Conservation (phyloP, 768 basidiomycete species). For the Crassisporium funariophilum region DNA sequence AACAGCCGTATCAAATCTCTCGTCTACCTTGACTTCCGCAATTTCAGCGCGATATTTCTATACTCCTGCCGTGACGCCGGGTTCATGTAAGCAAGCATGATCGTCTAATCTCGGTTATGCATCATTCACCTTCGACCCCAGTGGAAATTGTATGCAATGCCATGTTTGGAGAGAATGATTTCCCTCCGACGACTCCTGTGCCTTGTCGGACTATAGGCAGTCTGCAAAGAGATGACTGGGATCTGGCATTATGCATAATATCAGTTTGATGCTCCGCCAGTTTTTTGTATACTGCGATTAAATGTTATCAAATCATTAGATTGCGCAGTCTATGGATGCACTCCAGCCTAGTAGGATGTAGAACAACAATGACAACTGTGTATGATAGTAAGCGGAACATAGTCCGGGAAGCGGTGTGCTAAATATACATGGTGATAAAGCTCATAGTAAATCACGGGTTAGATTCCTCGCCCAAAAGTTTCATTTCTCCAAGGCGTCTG, state of each 20-base stretch:
- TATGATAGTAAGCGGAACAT: too few relatives aligned
- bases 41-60: conserved; percentile 55
- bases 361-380: too few relatives aligned
- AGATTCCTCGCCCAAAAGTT: conserved; percentile 65
- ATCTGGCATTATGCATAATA: conserved; percentile 53
- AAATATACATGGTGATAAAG: conserved; percentile 9
- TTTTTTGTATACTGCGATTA: too few relatives aligned
- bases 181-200: conserved; percentile 47
- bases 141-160: conserved; percentile 21
- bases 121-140: conserved; percentile 5
- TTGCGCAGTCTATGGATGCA: neutral
- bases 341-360: too few relatives aligned
- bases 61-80: conserved; percentile 26
- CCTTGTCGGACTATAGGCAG: conserved; percentile 56
- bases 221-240: conserved; percentile 47
- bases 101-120: neutral
- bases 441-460: conserved; percentile 38
- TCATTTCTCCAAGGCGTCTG: conserved; percentile 78
- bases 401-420: too few relatives aligned
- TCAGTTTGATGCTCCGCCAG: too few relatives aligned
- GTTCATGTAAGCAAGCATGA: too few relatives aligned
- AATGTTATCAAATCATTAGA: too few relatives aligned
- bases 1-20: conserved; percentile 6
- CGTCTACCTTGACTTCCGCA: conserved; percentile 13
- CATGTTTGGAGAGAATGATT: conserved; percentile 28